Conservation (phyloP, 345 rosid species). For the Eucalyptus curtisii region DNA sequence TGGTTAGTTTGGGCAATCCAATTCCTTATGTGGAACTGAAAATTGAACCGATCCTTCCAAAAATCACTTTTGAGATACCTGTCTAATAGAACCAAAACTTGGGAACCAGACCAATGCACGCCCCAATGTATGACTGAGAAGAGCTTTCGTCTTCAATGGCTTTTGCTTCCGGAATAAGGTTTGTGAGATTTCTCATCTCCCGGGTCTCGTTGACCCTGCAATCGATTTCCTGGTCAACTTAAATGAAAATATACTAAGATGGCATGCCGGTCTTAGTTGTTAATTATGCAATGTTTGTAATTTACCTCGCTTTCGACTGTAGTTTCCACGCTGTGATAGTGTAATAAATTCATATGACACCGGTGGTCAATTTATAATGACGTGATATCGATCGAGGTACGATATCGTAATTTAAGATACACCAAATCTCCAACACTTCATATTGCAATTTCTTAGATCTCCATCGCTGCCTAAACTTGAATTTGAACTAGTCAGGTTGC, state of each 20-base stretch:
- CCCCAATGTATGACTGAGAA: too few species aligned
- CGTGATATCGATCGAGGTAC: rapidly evolving
- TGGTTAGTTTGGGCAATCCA: too few species aligned
- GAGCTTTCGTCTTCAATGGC: background rate
- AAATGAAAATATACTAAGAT: background rate
- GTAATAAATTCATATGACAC: background rate
- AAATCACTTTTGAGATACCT: background rate
- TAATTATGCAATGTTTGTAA: background rate
- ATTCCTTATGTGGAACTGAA: too few species aligned
- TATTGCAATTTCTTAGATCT: background rate
- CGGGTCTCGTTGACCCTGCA: background rate
- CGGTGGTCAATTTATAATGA: background rate
- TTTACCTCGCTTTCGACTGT: rapidly evolving
- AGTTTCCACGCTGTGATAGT: rapidly evolving
- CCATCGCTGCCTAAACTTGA: background rate
- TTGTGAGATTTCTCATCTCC: background rate
- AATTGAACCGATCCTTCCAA: too few species aligned
- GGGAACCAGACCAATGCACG: too few species aligned
- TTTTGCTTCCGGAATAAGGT: background rate
- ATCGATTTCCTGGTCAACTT: background rate
- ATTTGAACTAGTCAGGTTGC: background rate
- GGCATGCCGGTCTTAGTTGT: background rate
- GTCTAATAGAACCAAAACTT: too few species aligned
- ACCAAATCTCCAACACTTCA: background rate
- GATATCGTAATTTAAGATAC: too few species aligned